Base-by-base conservation (phyloP, 345 rosid species). In the Syzygium aromaticum region DNA sequence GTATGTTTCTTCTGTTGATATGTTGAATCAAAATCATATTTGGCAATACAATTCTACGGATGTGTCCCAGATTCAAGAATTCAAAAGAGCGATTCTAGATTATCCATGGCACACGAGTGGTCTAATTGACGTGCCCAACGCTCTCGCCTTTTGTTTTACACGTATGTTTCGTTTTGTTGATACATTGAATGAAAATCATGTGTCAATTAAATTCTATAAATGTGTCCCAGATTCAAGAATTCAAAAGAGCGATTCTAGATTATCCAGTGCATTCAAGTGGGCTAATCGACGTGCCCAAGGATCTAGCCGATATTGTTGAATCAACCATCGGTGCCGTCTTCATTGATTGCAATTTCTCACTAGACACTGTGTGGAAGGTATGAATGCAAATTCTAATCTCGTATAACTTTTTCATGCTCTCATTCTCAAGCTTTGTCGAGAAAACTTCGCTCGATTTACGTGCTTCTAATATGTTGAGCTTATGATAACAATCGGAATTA, bases 241-340 rank as follows among this genome's bases (percentile, higher is more conserved):
- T 95, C 77, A 63, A 91, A 14, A 52, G 88, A 86, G 97, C 80
- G 3, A 93, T 93, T 11, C 9, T 38, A 86, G 89, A 90, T 0
- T 88, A 91, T 90, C 96, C 97, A 0, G 33, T 95, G 86, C 97
- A 95, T 85, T 96, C 98, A 0, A 86, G 89, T 57, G 98, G 97
- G 17, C 87, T 91, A 0, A 87, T 95, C 1, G 93, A 90, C 2
- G 92, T 86, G 3, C 98, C 98, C 1, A 96, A 96, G 53, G 91
- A 40, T 5, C 89, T 96, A 9, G 97, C 97, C 0, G 94, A 94
- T 84, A 92, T 94, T 5, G 95, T 94, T 16, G 98, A 94, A 23
- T 90, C 98, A 0, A 22, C 91, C 0, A 86, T 93, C 3, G 98
- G 98, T 3, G 98, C 97, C 8, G 90, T 94, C 27, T 94, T 88